phyloP scores from a whole-genome alignment of 192 early-diverging fungal genomes.

The Phycomyces nitens region DNA sequence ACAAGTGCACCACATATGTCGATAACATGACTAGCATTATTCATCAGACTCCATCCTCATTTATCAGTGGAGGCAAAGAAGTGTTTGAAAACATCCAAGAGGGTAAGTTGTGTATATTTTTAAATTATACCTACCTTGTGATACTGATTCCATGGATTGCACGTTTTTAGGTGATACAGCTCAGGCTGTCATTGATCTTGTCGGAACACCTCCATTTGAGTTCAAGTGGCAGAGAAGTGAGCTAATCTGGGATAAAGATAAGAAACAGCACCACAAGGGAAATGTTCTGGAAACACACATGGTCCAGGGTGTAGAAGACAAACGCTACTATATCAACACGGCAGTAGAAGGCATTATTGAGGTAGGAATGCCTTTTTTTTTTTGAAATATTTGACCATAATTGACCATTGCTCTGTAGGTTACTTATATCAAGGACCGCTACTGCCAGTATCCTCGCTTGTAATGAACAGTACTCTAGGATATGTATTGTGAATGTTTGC shows the following conservation, averaged over 20 bases:
- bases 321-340: slow-evolving; percentile 34
- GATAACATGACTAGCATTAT: slow-evolving; percentile 34
- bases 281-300: slow-evolving; percentile 34
- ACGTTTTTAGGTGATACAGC: slow-evolving; percentile 33
- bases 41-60: slow-evolving; percentile 37
- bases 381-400: not conserved
- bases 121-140: too few relatives aligned
- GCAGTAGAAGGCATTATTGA: slow-evolving; percentile 40
- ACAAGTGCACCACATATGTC: slow-evolving; percentile 37
- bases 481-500: too few relatives aligned
- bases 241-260: slow-evolving; percentile 28
- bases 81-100: slow-evolving; percentile 40
- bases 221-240: slow-evolving; percentile 43
- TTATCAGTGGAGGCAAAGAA: slow-evolving; percentile 38
- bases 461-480: slow-evolving; percentile 1
- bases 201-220: slow-evolving; percentile 44
- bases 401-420: slow-evolving; percentile 20
- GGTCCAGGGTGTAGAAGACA: slow-evolving; percentile 29
- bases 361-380: slow-evolving; percentile 6
- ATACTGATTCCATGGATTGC: too few relatives aligned
- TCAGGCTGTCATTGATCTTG: slow-evolving; percentile 36
- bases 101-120: slow-evolving; percentile 19
- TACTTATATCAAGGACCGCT: slow-evolving; percentile 28
- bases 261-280: slow-evolving; percentile 35
- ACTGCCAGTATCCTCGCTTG: slow-evolving; percentile 33